Evolutionary conservation across 192 early-diverging fungal genomes (phyloP).

Genomic region (Chytriomyces sp.): DNA sequence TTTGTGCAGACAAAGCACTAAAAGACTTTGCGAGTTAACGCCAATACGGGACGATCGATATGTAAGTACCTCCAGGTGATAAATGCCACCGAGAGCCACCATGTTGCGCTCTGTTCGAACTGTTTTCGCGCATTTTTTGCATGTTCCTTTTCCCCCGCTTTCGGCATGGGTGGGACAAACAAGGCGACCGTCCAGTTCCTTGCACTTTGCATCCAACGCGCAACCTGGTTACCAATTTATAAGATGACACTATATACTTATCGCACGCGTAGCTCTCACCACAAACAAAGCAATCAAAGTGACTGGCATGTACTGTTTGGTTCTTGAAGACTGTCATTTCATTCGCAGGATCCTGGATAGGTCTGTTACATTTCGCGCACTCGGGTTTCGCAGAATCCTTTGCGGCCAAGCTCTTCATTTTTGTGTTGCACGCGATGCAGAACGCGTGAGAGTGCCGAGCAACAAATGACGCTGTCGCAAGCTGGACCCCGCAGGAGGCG

Average conservation of each 20-base stretch:
- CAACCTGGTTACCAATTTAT: background rate
- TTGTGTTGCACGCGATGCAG: constrained; percentile 51
- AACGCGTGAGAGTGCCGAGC: constrained; percentile 53
- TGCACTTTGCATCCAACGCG: constrained; percentile 36
- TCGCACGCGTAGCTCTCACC: background rate
- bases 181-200: constrained; percentile 56
- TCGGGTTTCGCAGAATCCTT: constrained; percentile 25
- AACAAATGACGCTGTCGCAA: constrained; percentile 44
- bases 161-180: constrained; percentile 55
- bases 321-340: constrained; percentile 38
- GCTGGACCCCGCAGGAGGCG: constrained; percentile 40
- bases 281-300: constrained; percentile 55
- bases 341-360: constrained; percentile 44
- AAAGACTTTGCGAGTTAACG: background rate
- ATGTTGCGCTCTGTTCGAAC: constrained; percentile 49
- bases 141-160: constrained; percentile 36
- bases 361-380: constrained; percentile 43
- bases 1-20: constrained; percentile 60
- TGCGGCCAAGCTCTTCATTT: constrained; percentile 41
- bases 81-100: constrained; percentile 49
- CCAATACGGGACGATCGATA: background rate
- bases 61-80: constrained; percentile 54
- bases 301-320: constrained; percentile 49
- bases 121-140: constrained; percentile 48
- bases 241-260: background rate